phyloP scores from a whole-genome alignment of 2,329 filamentous ascomycete species.

The Aspergillus pseudoviridinutans region DNA sequence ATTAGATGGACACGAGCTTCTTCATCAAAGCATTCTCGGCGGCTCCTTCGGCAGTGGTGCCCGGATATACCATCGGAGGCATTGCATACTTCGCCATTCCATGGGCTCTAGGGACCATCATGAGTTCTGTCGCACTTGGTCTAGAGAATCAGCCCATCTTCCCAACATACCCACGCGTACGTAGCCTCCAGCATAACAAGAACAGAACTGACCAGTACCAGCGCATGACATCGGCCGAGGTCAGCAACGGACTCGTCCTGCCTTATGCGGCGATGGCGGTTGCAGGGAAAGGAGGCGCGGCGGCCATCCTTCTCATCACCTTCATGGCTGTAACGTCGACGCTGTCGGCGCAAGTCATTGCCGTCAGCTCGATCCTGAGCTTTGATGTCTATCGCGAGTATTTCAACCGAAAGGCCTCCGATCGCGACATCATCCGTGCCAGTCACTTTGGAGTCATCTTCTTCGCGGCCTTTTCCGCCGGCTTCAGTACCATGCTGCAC shows the following conservation, averaged over 20 bases:
- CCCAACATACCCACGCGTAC: slow-evolving; percentile 50
- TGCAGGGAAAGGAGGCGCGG: slow-evolving; percentile 38
- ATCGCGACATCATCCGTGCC: slow-evolving; percentile 49
- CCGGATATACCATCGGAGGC: slow-evolving; percentile 51
- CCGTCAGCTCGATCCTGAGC: slow-evolving; percentile 51
- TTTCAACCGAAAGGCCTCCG: slow-evolving; percentile 44
- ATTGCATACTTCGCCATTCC: slow-evolving; percentile 54
- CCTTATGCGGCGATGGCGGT: slow-evolving; percentile 39
- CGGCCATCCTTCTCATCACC: slow-evolving; percentile 34
- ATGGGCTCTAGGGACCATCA: slow-evolving; percentile 51
- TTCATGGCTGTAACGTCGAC: slow-evolving; percentile 47
- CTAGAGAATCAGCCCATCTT: slow-evolving; percentile 49
- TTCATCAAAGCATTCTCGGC: slow-evolving; percentile 53
- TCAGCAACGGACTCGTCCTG: slow-evolving; percentile 35
- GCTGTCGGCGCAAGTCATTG: slow-evolving; percentile 51
- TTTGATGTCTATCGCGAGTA: slow-evolving; percentile 54
- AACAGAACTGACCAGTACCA: not conserved
- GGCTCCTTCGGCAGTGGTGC: slow-evolving; percentile 46
- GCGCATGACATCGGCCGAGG: slow-evolving; percentile 37
- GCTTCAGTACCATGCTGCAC: slow-evolving; percentile 51
- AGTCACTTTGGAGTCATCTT: slow-evolving; percentile 52
- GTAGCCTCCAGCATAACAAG: not conserved
- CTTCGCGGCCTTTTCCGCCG: slow-evolving; percentile 50
- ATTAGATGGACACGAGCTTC: slow-evolving; percentile 50
- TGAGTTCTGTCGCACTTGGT: slow-evolving; percentile 47